Conservation (phyloP, 2,329 filamentous ascomycete species). For the Microsporum audouinii region DNA sequence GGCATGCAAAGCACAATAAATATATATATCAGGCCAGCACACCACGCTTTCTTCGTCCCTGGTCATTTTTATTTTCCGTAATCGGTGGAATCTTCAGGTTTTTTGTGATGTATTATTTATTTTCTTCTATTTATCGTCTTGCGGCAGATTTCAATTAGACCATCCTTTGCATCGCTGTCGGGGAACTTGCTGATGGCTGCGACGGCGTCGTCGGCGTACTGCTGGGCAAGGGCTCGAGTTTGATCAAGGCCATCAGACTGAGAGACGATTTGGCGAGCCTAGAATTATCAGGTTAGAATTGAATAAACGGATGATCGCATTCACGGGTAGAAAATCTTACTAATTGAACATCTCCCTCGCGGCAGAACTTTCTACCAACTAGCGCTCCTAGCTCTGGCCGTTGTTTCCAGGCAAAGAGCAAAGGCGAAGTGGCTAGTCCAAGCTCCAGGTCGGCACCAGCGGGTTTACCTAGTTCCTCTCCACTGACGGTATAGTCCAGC, state of each 20-base stretch:
- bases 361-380: slow-evolving; percentile 80
- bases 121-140: slow-evolving; percentile 86
- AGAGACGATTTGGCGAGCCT: slow-evolving; percentile 80
- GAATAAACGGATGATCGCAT: neutral
- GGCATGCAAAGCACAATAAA: neutral
- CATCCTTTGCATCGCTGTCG: slow-evolving; percentile 86
- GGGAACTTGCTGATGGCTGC: slow-evolving; percentile 75
- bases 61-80: neutral
- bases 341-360: slow-evolving; percentile 70
- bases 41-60: neutral
- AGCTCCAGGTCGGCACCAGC: slow-evolving; percentile 88
- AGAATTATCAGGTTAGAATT: neutral
- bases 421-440: slow-evolving; percentile 81
- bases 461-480: slow-evolving; percentile 80
- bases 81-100: neutral
- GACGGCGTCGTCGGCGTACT: slow-evolving; percentile 81
- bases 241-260: slow-evolving; percentile 81
- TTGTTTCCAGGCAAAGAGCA: slow-evolving; percentile 91
- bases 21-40: neutral
- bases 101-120: slow-evolving; percentile 33
- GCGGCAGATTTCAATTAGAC: slow-evolving; percentile 82
- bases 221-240: slow-evolving; percentile 77
- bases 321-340: slow-evolving; percentile 43
- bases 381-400: slow-evolving; percentile 72
- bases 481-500: slow-evolving; percentile 87